Conservation (phyloP, 257 asterid species). For the Nicotiana tomentosiformis region DNA sequence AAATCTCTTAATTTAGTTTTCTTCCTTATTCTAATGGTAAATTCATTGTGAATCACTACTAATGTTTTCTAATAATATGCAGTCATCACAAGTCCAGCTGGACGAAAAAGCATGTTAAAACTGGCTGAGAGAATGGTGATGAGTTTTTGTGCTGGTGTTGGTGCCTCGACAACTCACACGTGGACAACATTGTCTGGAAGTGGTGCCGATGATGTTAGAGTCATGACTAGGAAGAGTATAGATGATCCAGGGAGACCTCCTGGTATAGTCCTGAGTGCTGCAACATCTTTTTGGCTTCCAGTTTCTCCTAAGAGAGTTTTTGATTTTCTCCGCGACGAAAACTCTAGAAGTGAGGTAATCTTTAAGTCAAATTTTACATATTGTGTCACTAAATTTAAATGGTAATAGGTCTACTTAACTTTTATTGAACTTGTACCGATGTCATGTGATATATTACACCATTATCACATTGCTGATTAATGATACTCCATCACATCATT, state of each 20-base stretch:
- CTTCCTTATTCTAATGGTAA: not conserved
- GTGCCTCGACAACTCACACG: conserved; percentile 72
- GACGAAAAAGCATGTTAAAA: conserved; percentile 67
- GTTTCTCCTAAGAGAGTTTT: conserved; percentile 63
- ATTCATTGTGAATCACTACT: not conserved
- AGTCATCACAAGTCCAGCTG: conserved; percentile 70
- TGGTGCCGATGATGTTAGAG: conserved; percentile 77
- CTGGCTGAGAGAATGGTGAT: conserved; percentile 81
- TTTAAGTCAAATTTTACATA: too few relatives aligned
- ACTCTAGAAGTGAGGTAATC: conserved; percentile 62
- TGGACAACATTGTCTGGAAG: conserved; percentile 76
- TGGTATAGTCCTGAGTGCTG: conserved; percentile 75
- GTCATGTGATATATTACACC: not conserved
- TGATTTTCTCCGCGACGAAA: conserved; percentile 53
- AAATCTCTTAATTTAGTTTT: not conserved
- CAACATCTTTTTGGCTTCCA: conserved; percentile 79
- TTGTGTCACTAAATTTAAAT: not conserved
- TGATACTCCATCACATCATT: not conserved
- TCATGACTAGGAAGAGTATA: conserved; percentile 77
- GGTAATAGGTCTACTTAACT: not conserved
- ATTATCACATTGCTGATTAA: not conserved
- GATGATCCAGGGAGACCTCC: conserved; percentile 89
- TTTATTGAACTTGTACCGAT: not conserved
- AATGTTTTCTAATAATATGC: not conserved
- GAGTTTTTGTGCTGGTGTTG: conserved; percentile 79